Conservation (phyloP, 345 rosid species). For the Moricandia arvensis region DNA sequence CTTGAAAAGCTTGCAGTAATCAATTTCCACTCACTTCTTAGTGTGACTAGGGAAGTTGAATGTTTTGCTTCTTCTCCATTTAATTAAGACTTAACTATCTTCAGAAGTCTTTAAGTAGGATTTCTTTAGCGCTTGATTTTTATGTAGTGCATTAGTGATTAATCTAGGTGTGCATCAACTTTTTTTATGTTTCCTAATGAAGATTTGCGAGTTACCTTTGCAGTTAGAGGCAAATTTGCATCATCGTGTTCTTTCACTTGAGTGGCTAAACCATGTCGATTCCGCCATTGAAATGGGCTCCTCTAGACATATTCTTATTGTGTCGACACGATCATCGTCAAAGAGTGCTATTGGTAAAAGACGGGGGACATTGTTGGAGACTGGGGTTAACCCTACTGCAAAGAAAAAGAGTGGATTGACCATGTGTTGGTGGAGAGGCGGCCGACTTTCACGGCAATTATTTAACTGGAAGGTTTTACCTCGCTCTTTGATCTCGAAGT, state of each 20-base stretch:
- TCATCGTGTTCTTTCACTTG: slow-evolving; percentile 66
- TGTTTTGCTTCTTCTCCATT: not conserved
- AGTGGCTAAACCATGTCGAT: slow-evolving; percentile 84
- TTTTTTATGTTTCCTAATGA: slow-evolving; percentile 12
- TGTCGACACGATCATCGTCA: slow-evolving; percentile 54
- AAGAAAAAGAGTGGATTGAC: slow-evolving; percentile 61
- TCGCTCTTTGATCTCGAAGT: slow-evolving; percentile 60
- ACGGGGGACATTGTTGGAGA: slow-evolving; percentile 49
- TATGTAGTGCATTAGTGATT: slow-evolving; percentile 14
- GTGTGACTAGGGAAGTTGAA: slow-evolving; percentile 10
- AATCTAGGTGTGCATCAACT: slow-evolving; percentile 6
- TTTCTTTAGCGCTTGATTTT: slow-evolving; percentile 11
- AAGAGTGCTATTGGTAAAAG: slow-evolving; percentile 71
- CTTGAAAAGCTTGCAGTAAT: slow-evolving; percentile 17
- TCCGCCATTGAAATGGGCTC: slow-evolving; percentile 64
- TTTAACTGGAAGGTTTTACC: slow-evolving; percentile 90
- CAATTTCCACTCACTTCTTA: not conserved
- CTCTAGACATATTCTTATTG: slow-evolving; percentile 61
- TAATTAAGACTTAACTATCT: not conserved
- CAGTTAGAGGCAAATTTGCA: slow-evolving; percentile 83
- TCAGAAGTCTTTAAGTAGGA: not conserved
- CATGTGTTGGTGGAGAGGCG: slow-evolving; percentile 98
- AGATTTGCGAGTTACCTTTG: slow-evolving; percentile 24
- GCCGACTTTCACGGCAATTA: slow-evolving; percentile 67
- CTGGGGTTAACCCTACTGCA: slow-evolving; percentile 50